Evolutionary conservation across 1,284 basidiomycete genomes (phyloP).

Genomic region (Mycosarcoma maydis): DNA sequence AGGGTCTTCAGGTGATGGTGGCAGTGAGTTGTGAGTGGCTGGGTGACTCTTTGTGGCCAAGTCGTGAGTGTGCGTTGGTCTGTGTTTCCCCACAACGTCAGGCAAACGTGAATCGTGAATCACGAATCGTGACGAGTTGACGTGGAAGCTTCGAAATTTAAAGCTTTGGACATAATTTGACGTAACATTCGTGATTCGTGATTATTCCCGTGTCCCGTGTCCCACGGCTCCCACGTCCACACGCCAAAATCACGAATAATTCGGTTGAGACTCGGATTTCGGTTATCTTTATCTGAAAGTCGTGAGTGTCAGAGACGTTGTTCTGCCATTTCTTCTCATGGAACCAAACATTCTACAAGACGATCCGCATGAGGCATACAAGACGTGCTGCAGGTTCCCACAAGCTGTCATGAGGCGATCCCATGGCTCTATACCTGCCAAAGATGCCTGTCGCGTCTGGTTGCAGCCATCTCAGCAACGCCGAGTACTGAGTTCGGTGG

Average conservation of each 20-base stretch:
- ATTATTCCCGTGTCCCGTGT: too few relatives aligned
- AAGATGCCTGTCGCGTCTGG: slow-evolving; percentile 23
- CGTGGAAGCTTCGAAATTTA: slow-evolving; percentile 26
- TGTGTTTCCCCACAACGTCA: slow-evolving; percentile 4
- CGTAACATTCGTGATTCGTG: too few relatives aligned
- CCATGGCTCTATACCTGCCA: slow-evolving; percentile 15
- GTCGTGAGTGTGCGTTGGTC: slow-evolving; percentile 13
- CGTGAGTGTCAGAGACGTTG: slow-evolving; percentile 1
- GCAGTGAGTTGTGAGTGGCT: not conserved
- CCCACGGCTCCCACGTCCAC: too few relatives aligned
- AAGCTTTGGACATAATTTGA: not conserved
- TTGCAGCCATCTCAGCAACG: slow-evolving; percentile 15
- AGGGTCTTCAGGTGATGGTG: slow-evolving; percentile 1
- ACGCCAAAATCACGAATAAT: too few relatives aligned
- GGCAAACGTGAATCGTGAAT: too few relatives aligned
- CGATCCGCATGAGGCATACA: not conserved
- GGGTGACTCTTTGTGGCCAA: too few relatives aligned
- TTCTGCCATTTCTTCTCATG: slow-evolving; percentile 16
- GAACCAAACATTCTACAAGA: not conserved
- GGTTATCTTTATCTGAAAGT: too few relatives aligned
- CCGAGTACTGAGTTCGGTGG: slow-evolving; percentile 24
- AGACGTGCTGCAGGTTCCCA: not conserved
- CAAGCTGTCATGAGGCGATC: slow-evolving; percentile 23
- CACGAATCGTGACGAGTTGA: slow-evolving; percentile 22
- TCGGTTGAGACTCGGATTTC: slow-evolving; percentile 35